Evolutionary conservation across 1,284 basidiomycete genomes (phyloP).

Genomic region (Boletellus dicymbophilus): DNA sequence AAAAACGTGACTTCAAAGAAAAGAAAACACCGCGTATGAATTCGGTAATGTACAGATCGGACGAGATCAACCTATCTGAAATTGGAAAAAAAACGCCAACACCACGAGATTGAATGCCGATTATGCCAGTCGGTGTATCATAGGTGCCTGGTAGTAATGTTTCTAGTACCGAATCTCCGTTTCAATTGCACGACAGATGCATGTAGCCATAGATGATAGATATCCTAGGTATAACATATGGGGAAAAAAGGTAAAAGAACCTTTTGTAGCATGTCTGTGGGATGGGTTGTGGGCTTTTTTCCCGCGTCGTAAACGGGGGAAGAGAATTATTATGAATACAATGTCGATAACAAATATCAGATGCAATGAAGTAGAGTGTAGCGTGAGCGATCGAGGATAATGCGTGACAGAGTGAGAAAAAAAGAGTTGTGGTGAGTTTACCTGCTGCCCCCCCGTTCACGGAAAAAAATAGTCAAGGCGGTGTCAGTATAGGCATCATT

Average conservation of each 20-base stretch:
- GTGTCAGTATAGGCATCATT: background rate
- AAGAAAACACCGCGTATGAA: too few relatives aligned
- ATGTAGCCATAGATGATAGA: too few relatives aligned
- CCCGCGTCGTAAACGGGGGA: background rate
- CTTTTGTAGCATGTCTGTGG: conserved; percentile 6
- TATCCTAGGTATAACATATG: background rate
- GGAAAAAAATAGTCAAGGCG: background rate
- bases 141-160: too few relatives aligned
- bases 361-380: conserved; percentile 18
- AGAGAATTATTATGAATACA: conserved; percentile 20
- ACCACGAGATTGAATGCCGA: too few relatives aligned
- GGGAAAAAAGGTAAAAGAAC: background rate
- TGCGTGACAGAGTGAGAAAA: conserved; percentile 5
- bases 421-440: background rate
- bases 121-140: too few relatives aligned
- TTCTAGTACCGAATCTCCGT: too few relatives aligned
- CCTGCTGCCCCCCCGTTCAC: background rate
- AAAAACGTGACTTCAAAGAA: too few relatives aligned
- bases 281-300: conserved; percentile 6
- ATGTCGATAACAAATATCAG: conserved; percentile 15
- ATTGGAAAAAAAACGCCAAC: too few relatives aligned
- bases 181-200: too few relatives aligned
- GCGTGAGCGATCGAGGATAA: conserved; percentile 7
- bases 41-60: too few relatives aligned
- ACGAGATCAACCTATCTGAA: too few relatives aligned